Base-by-base conservation (phyloP, 768 basidiomycete species). In the Psilocybe sp. region DNA sequence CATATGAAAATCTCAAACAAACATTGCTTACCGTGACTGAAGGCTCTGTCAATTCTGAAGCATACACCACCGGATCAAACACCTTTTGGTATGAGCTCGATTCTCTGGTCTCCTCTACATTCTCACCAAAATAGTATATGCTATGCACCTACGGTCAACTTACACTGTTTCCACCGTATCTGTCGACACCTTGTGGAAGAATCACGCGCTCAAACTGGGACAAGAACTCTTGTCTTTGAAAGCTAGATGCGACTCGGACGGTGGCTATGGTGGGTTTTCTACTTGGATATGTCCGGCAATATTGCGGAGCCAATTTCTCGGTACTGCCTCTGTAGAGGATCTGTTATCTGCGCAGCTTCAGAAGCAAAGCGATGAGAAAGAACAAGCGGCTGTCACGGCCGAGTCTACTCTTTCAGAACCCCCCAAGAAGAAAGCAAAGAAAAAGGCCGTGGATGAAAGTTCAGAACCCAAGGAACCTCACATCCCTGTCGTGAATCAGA, bases 1-100 rank as follows among this genome's bases (percentile, higher is more conserved):
- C 19, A 5, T n/a, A n/a, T 35, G 38, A 19, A 14, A 31, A 14
- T 49, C 19, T 48, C 37, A 33, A 40, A 18, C 40, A 14, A 38
- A 19, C 38, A 40, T 13, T 37, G 34, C 44, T 47, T 49, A 53
- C 18, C 49, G 44, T 9, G 12, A 23, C 54, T 43, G 33, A 40
- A 82, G 79, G 79, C 78, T 9, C 57, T 82, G 19, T 62, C 69
- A 16, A 72, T 73, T 8, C 62, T 81, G 28, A 73, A 69, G 62
- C 69, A 67, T 60, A 79, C 76, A 50, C 77, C 78, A 20, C 46
- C 60, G 14, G 54, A 65, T 18, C 68, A 73, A 53, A 75, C 76
- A 9, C 65, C 67, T 52, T 52, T 65, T 44, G 68, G 80, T 79
- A 54, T 38, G 71, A n/a, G 15, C 40, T 40, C n/a, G 40, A 38